These are phyloP conservation scores for Bipolaris zeicola DNA, from an alignment of 2,329 filamentous ascomycete species.

Conservation along the genomic window DNA sequence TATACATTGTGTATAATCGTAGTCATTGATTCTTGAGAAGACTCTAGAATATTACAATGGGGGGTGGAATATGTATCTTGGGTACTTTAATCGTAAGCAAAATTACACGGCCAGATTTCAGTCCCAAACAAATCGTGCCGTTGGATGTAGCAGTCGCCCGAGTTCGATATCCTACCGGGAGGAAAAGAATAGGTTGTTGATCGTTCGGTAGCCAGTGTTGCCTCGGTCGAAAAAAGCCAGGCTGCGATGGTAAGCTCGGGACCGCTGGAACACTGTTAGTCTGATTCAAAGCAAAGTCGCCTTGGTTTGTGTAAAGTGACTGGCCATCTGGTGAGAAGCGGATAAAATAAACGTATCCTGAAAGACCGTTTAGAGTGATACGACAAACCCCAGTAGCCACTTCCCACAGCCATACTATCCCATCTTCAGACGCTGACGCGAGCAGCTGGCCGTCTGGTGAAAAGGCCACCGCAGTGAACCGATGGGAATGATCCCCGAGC, in stretches of 20 bases:
- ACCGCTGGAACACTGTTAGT: not conserved
- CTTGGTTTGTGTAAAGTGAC: conserved; percentile 5
- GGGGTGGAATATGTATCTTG: too few relatives aligned
- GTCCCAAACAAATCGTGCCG: conserved; percentile 14
- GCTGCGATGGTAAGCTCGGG: not conserved
- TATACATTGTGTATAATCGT: too few relatives aligned
- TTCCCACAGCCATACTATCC: conserved; percentile 7
- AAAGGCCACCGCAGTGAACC: not conserved
- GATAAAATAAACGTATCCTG: not conserved
- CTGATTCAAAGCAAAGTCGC: conserved; percentile 8
- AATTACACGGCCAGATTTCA: conserved; percentile 12
- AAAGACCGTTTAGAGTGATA: conserved; percentile 2
- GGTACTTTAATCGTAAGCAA: conserved; percentile 7
- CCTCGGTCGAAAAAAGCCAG: conserved; percentile 6
- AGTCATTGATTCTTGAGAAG: too few relatives aligned
- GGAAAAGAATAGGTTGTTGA: conserved; percentile 16
- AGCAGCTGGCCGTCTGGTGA: conserved; percentile 8
- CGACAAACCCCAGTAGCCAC: not conserved
- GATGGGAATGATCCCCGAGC: not conserved
- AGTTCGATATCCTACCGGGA: conserved; percentile 18
- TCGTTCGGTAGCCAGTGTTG: conserved; percentile 15
- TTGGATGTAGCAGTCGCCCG: conserved; percentile 2
- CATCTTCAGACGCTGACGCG: not conserved
- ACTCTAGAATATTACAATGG: too few relatives aligned
- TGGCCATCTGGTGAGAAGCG: not conserved